Evolutionary conservation across 805 yeast genomes (phyloP), one percentile per base, ranked within the genome.

Genomic region (Saturnispora quitensis): DNA sequence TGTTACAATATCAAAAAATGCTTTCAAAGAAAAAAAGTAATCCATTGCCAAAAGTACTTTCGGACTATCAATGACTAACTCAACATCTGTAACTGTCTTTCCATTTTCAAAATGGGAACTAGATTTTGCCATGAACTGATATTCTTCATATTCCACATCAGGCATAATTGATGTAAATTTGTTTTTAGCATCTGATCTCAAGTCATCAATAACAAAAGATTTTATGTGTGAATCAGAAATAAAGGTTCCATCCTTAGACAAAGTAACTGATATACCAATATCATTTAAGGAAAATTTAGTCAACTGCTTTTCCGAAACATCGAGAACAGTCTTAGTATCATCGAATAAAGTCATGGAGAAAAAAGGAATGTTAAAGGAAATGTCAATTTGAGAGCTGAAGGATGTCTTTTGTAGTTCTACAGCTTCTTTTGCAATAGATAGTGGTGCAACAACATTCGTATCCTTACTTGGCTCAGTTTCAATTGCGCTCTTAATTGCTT

Each of bases 161-260:
- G 98, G 97, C 43, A 93, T 81, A 33, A 93, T 80, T 54, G 90
- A 85, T 0, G 85, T 76, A 68, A 88, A 91, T 58, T 79, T 80
- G 68, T 86, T 91, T 31, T 75, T 80, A 20, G 76, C 77, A 6
- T 69, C 68, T 24, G 67, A 65, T 57, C 98, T 74, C 3, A 81
- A 77, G 67, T 93, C 99, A 50, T 78, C 80, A 3, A 90, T 85
- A 2, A 83, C 79, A 59, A 93, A 84, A 0, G 97, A 81, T 42
- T 80, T 77, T 28, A 89, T 73, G 51, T 77, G 78, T 8, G 89
- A 59, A 50, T 81, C 82, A 0, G 90, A 78, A 7, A 70, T 74
- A 50, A 79, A 75, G 33, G 79, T 75, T 0, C 83, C 76, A 57
- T 79, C 76, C 25, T 77, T 73, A 42, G 71, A 74, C 70, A 84